Percentiles rank a stretch among this genome's conserved stretches.
phyloP scores from a whole-genome alignment of 2,329 filamentous ascomycete genomes.

The Nemania diffusa region DNA sequence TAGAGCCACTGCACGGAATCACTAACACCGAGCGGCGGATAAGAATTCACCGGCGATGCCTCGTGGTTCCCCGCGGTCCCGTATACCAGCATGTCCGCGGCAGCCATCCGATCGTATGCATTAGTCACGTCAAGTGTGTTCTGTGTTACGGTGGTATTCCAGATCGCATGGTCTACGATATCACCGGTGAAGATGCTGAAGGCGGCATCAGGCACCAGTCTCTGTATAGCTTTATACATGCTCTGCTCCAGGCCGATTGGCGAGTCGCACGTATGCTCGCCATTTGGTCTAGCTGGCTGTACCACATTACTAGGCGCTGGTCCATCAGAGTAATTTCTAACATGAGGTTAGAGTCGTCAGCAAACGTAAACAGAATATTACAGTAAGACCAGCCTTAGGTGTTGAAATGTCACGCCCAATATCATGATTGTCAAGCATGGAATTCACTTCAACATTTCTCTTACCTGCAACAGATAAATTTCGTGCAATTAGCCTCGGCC shows the following conservation, averaged over 20 bases:
- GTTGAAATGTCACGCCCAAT: neutral
- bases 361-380: neutral
- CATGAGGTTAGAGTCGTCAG: conserved; percentile 13
- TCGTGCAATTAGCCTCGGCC: conserved; percentile 64
- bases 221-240: conserved; percentile 63
- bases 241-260: conserved; percentile 63
- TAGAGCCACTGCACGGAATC: conserved; percentile 64
- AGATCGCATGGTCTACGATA: conserved; percentile 63
- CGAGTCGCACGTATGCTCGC: conserved; percentile 64
- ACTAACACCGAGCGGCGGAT: conserved; percentile 55
- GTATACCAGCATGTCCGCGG: conserved; percentile 58
- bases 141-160: conserved; percentile 54
- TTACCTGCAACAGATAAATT: conserved; percentile 68
- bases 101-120: conserved; percentile 60
- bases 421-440: neutral
- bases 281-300: conserved; percentile 62
- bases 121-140: conserved; percentile 52
- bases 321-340: conserved; percentile 56
- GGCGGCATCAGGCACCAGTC: conserved; percentile 57
- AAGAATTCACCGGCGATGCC: conserved; percentile 62
- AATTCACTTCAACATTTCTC: conserved; percentile 20
- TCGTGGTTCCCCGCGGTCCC: conserved; percentile 69
- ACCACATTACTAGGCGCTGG: conserved; percentile 61
- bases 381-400: neutral
- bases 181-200: conserved; percentile 71